Percentiles rank a stretch among this genome's conserved stretches.
These are phyloP conservation scores for Iberis pinnata DNA, from an alignment of 345 rosid species.

Conservation along the genomic window DNA sequence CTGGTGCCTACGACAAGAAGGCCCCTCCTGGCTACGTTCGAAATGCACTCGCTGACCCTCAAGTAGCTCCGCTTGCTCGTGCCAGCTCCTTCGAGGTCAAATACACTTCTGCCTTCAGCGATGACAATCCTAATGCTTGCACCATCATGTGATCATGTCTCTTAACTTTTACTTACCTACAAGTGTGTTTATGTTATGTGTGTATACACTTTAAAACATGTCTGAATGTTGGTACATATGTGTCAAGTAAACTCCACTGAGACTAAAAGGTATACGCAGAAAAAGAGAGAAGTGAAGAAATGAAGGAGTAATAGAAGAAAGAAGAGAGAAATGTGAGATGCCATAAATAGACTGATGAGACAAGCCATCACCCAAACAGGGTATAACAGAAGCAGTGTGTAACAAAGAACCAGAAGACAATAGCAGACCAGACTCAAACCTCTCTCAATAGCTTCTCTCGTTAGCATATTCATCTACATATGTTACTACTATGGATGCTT, in stretches of 20 bases:
- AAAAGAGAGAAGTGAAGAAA: slow-evolving; percentile 17
- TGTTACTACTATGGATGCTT: neutral
- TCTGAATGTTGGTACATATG: neutral
- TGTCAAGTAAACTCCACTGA: slow-evolving; percentile 17
- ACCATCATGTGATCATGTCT: slow-evolving; percentile 38
- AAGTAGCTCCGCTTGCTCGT: slow-evolving; percentile 45
- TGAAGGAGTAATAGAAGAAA: slow-evolving; percentile 21
- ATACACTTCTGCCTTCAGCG: slow-evolving; percentile 43
- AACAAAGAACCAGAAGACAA: slow-evolving; percentile 15
- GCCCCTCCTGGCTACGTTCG: slow-evolving; percentile 36
- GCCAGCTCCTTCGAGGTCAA: slow-evolving; percentile 60
- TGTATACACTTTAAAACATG: neutral
- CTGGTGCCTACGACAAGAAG: slow-evolving; percentile 33
- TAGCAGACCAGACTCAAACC: slow-evolving; percentile 5
- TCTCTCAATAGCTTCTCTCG: slow-evolving; percentile 21
- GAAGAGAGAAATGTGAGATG: slow-evolving; percentile 24
- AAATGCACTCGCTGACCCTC: slow-evolving; percentile 39
- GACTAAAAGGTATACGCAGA: slow-evolving; percentile 13
- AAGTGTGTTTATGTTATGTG: too few relatives aligned
- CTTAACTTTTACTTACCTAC: too few relatives aligned
- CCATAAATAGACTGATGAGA: slow-evolving; percentile 21
- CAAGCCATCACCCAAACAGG: slow-evolving; percentile 26
- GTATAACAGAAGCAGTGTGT: slow-evolving; percentile 18
- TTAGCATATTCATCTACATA: neutral
- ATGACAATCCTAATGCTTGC: slow-evolving; percentile 51